These are phyloP conservation scores for Clonostachys sp. DNA, from an alignment of 2,329 filamentous ascomycete species.

Conservation along the genomic window DNA sequence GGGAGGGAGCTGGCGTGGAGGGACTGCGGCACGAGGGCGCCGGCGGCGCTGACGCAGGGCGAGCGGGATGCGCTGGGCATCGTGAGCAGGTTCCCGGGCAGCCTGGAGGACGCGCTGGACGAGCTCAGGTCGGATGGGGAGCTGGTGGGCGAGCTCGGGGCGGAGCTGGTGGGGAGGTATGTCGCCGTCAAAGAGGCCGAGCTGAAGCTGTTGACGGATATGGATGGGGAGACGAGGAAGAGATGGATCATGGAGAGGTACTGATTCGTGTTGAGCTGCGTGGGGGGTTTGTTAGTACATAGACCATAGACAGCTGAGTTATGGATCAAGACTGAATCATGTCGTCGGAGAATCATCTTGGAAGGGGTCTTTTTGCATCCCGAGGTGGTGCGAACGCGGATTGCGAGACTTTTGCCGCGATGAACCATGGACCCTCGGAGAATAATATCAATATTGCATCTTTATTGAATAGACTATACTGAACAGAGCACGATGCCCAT, in stretches of 20 bases:
- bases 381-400: too few species aligned
- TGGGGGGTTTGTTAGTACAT: too few species aligned
- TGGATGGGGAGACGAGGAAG: slow-evolving; percentile 41
- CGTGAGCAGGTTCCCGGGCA: slow-evolving; percentile 44
- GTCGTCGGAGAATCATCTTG: too few species aligned
- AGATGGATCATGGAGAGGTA: slow-evolving; percentile 65
- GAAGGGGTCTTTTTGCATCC: too few species aligned
- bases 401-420: too few species aligned
- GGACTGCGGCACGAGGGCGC: slow-evolving; percentile 49
- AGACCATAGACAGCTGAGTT: too few species aligned
- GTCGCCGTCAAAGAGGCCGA: slow-evolving; percentile 55
- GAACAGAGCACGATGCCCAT: too few species aligned
- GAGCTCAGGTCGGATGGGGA: slow-evolving; percentile 42
- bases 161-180: slow-evolving; percentile 51
- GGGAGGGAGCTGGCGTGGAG: slow-evolving; percentile 34
- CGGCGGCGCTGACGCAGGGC: slow-evolving; percentile 38
- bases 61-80: slow-evolving; percentile 51
- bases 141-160: slow-evolving; percentile 39
- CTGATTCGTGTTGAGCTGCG: slow-evolving; percentile 6
- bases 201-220: slow-evolving; percentile 28
- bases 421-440: too few species aligned
- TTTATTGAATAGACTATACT: too few species aligned
- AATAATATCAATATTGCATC: too few species aligned
- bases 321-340: too few species aligned
- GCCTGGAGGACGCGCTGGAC: slow-evolving; percentile 48